Percentiles rank a stretch among this genome's conserved stretches.
Conservation (phyloP, 805 yeast species). For the Candida stauntonica region DNA sequence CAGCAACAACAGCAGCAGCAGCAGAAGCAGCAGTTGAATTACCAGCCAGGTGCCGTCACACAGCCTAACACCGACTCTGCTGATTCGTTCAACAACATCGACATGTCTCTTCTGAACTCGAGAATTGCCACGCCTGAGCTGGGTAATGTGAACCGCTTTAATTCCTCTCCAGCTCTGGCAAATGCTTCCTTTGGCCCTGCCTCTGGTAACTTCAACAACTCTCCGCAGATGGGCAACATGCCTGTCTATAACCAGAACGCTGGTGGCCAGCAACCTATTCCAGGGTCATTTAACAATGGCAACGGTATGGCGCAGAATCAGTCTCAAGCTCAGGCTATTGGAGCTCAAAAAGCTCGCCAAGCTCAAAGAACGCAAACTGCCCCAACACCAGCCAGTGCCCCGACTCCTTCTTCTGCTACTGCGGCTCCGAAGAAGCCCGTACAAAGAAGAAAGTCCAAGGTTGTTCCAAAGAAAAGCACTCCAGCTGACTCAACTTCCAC, state of each 20-base stretch:
- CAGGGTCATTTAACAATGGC: background rate
- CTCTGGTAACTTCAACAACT: conserved; percentile 9
- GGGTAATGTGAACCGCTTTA: conserved; percentile 12
- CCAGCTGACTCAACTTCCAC: conserved; percentile 9
- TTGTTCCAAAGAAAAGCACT: conserved; percentile 9
- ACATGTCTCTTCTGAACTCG: conserved; percentile 13
- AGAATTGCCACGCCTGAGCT: conserved; percentile 17
- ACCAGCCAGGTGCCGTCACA: conserved; percentile 9
- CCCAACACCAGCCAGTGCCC: conserved; percentile 1
- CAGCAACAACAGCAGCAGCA: conserved; percentile 14
- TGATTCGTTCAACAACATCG: conserved; percentile 11
- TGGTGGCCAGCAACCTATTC: background rate
- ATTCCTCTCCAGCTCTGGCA: conserved; percentile 15
- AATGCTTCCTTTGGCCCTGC: conserved; percentile 9
- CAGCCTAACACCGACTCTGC: conserved; percentile 1
- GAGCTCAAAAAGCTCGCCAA: background rate
- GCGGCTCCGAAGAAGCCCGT: conserved; percentile 18
- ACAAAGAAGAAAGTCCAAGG: conserved; percentile 13
- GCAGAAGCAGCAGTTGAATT: conserved; percentile 13
- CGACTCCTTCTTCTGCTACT: conserved; percentile 4
- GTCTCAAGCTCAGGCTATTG: background rate
- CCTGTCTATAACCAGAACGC: conserved; percentile 2
- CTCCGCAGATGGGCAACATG: conserved; percentile 15
- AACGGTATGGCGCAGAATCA: background rate
- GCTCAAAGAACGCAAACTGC: conserved; percentile 3